phyloP scores from a whole-genome alignment of 2,329 filamentous ascomycete species.

The Ophiocordyceps unilateralis region DNA sequence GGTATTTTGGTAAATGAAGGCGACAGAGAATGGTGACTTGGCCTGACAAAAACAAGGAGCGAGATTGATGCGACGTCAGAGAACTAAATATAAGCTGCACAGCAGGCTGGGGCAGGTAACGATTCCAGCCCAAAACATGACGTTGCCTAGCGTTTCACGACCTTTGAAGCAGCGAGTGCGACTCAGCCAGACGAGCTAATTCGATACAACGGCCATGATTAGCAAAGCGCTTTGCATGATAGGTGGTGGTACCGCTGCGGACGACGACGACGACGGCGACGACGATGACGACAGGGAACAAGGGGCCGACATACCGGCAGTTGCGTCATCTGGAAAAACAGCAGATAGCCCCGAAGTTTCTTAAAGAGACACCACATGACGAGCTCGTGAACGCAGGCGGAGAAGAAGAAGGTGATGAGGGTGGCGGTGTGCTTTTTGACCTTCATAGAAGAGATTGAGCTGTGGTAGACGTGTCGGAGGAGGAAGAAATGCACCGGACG shows the following conservation, averaged over 20 bases:
- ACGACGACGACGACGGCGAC: too few relatives aligned
- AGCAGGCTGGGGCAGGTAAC: slow-evolving; percentile 57
- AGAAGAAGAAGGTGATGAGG: slow-evolving; percentile 58
- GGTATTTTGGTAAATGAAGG: too few relatives aligned
- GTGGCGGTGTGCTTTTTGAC: slow-evolving; percentile 55
- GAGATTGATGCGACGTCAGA: slow-evolving; percentile 15
- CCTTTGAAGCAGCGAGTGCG: slow-evolving; percentile 48
- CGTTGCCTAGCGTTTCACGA: slow-evolving; percentile 47
- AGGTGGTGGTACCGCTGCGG: too few relatives aligned
- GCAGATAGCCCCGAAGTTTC: slow-evolving; percentile 57
- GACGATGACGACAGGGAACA: not conserved
- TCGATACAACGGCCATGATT: not conserved
- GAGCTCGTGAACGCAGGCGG: slow-evolving; percentile 54
- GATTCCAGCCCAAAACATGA: slow-evolving; percentile 65
- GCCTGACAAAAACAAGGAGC: not conserved
- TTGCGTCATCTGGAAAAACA: slow-evolving; percentile 59
- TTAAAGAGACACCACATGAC: slow-evolving; percentile 71
- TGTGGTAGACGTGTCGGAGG: slow-evolving; percentile 64
- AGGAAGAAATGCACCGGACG: slow-evolving; percentile 61
- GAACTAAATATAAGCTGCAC: slow-evolving; percentile 41
- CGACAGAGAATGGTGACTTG: too few relatives aligned
- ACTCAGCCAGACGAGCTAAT: slow-evolving; percentile 44
- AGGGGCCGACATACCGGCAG: slow-evolving; percentile 31
- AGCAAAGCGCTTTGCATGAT: not conserved
- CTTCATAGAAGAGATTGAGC: slow-evolving; percentile 55